Base-by-base conservation (phyloP, 2,329 filamentous ascomycete species). In the Escovopsis weberi region DNA sequence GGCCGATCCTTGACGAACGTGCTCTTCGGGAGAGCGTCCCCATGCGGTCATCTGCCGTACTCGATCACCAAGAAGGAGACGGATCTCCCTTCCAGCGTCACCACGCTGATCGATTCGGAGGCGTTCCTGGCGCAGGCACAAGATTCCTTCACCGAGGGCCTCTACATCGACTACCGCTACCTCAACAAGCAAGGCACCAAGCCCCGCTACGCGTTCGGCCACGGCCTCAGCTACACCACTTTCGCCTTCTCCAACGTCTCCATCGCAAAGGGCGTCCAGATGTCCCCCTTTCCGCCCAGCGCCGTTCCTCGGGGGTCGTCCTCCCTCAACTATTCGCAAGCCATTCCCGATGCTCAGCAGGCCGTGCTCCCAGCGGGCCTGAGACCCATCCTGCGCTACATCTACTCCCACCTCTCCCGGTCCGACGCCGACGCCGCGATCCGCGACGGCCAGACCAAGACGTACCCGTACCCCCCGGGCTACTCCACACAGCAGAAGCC, bases 151-250 rank as follows among this genome's bases (percentile, higher is more conserved):
- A 72, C 70, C 1, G 85, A 94, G 55, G 85, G 85, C 0, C 63
- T 94, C 0, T 88, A 88, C 55, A 79, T 93, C 50, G 89, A 95
- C 65, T 94, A 95, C 63, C 80, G 87, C 11, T 75, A 88, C 59
- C 88, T 95, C 51, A 87, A 94, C 66, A 84, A 82, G 56, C 61
- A 80, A 43, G 67, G 70, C 44, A 80, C 91, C 46, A 68, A 69
- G 5, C 88, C 88, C 1, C 80, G 83, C 1, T 95, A 80, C 56
- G 82, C 85, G 38, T 95, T 95, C 52, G 88, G 89, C 0, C 88
- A 79, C 46, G 89, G 88, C 0, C 70, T 95, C 2, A 85, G 80
- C 41, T 94, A 91, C 64, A 87, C 85, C 0, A 72, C 63, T 1
- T 93, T 89, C 58, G 63, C 73, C 11, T 71, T 85, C 44, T 47